Percentiles rank a stretch among this genome's conserved stretches.
These are phyloP conservation scores for Corylus avellana DNA, from an alignment of 306 rosid species.

Conservation along the genomic window DNA sequence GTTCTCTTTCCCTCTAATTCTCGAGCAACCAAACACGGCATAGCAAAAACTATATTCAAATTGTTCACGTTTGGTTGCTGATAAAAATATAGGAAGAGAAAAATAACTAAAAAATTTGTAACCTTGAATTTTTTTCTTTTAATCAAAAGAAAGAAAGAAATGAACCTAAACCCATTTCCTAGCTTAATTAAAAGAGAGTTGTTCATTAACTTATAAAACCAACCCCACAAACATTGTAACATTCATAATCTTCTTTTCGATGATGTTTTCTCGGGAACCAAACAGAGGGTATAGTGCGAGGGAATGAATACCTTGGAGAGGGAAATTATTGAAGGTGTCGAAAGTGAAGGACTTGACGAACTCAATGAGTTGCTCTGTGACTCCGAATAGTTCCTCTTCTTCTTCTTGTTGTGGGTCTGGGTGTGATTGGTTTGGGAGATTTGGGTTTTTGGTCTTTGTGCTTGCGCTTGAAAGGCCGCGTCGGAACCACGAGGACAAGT, in stretches of 20 bases:
- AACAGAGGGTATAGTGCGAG: not conserved
- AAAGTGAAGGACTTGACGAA: slow-evolving; percentile 65
- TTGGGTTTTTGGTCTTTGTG: slow-evolving; percentile 27
- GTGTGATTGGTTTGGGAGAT: slow-evolving; percentile 30
- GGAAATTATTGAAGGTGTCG: slow-evolving; percentile 72
- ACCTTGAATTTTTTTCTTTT: no score
- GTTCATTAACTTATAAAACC: not conserved
- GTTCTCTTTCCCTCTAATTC: not conserved
- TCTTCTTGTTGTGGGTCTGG: slow-evolving; percentile 11
- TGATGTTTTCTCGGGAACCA: not conserved
- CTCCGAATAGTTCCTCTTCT: slow-evolving; percentile 50
- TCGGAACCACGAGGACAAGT: slow-evolving; percentile 61
- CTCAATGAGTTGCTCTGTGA: slow-evolving; percentile 61
- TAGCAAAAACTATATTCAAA: not conserved
- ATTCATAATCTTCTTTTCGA: not conserved
- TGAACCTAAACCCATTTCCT: not conserved
- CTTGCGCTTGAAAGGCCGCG: slow-evolving; percentile 46
- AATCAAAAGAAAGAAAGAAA: not conserved
- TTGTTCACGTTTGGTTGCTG: not conserved
- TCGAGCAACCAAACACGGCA: not conserved
- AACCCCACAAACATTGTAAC: not conserved
- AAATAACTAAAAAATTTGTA: not conserved
- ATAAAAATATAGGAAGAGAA: not conserved
- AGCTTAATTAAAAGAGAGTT: not conserved
- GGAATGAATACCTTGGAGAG: slow-evolving; percentile 54